These are phyloP conservation scores for Trichopus zeylanicus DNA, from an alignment of 116 monocot species.

Conservation along the genomic window DNA sequence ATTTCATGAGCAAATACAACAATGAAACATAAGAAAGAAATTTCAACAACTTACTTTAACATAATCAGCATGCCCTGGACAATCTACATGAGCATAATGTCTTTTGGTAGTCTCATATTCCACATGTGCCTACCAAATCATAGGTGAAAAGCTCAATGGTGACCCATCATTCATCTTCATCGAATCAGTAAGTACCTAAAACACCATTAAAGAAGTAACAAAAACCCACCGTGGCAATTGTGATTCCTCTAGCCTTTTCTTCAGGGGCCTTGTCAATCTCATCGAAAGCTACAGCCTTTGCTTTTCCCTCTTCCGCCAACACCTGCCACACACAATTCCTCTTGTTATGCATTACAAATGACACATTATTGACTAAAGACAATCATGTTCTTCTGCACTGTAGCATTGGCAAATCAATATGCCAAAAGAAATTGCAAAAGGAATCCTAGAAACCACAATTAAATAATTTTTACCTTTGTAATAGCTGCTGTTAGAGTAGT, in stretches of 20 bases:
- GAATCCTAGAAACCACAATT: background rate
- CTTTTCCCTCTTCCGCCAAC: conserved; percentile 91
- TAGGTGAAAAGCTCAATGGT: background rate
- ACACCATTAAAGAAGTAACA: background rate
- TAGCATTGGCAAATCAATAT: background rate
- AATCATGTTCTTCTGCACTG: no score
- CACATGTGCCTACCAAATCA: conserved; percentile 69
- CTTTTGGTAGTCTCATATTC: conserved; percentile 92
- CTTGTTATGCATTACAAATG: no score
- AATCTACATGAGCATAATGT: conserved; percentile 97
- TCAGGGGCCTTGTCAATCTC: conserved; percentile 98
- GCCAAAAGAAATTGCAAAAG: background rate
- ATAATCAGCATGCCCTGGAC: conserved; percentile 98
- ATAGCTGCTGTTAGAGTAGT: conserved; percentile 94
- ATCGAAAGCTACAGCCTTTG: conserved; percentile 94
- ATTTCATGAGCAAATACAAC: background rate
- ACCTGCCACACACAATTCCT: conserved; percentile 31
- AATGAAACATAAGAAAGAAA: background rate
- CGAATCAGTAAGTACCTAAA: background rate
- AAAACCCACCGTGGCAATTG: conserved; percentile 71
- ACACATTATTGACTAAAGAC: no score
- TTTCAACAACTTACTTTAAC: conserved; percentile 58
- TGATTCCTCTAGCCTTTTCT: conserved; percentile 96
- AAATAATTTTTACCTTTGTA: conserved; percentile 53
- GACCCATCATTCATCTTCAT: background rate